Evolutionary conservation across 495 filamentous ascomycete species (phyloP), one percentile per base, ranked within the genome.

Genomic region (Alectoria sarmentosa): DNA sequence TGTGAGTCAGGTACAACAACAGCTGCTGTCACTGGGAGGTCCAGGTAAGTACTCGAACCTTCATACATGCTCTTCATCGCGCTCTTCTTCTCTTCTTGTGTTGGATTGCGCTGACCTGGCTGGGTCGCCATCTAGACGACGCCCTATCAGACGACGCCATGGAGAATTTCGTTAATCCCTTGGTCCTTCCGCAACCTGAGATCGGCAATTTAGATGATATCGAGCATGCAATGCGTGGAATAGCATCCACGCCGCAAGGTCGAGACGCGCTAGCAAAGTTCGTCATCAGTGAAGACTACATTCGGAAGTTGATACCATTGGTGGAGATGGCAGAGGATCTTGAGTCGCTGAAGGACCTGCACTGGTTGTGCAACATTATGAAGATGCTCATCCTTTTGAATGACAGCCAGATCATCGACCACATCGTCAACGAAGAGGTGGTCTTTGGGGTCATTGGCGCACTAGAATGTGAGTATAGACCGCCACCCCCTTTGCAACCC

Each of bases 321-420:
- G 89, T 98, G 60, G 81, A 86, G 56, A 83, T 86, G 70, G 94
- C 95, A 4, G 94, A 98, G 75, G 90, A 96, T 72, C 79, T 96
- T 64, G 92, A 98, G 73, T 91, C 88, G 66, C 76, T 96, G 38
- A 71, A 81, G 0, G 92, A 97, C 70, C 79, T 98, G 37, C 95
- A 98, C 72, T 83, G 88, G 37, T 78, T 98, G 28, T 98, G 94
- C 85, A 96, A 91, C 71, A 96, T 98, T 73, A 96, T 96, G 91
- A 98, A 98, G 79, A 89, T 86, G 61, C 82, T 97, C 42, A 91
- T 98, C 58, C 79, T 98, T 54, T 83, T 98, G 30, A 98, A 98
- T 73, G 95, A 98, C 71, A 96, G 87, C 42, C 78, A 84, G 62
- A 96, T 98, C 65, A 96, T 98, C 66, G 94, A 98, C 73, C 86